Conservation (phyloP, 805 yeast species). For the Suhomyces kilbournensis region DNA sequence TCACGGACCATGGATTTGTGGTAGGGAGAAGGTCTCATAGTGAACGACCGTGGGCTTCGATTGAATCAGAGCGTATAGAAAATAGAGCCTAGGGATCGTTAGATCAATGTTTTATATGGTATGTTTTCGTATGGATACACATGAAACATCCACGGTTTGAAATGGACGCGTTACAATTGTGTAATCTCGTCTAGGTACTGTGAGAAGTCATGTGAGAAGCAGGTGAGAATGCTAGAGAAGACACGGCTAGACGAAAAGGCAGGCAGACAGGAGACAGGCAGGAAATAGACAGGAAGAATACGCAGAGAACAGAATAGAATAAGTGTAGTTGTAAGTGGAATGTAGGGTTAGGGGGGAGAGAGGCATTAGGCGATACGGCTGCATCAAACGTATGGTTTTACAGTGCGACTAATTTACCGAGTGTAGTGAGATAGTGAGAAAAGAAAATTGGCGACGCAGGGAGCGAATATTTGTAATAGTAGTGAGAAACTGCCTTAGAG, state of each 20-base stretch:
- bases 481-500: background rate
- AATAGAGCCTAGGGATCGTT: background rate
- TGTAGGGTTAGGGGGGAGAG: too few species aligned
- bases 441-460: background rate
- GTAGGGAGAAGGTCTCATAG: conserved; percentile 15
- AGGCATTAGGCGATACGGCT: background rate
- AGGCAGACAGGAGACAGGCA: too few species aligned
- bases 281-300: too few species aligned
- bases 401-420: background rate
- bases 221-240: background rate
- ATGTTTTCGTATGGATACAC: background rate
- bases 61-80: background rate
- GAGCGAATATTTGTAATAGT: background rate
- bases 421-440: too few species aligned
- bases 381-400: background rate
- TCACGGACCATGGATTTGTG: conserved; percentile 31
- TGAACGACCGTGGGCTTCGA: background rate
- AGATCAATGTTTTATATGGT: background rate
- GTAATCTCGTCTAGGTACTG: background rate
- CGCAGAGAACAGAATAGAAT: too few species aligned
- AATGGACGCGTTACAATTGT: background rate
- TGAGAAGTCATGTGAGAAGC: background rate
- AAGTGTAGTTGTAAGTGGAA: too few species aligned
- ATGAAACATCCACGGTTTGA: background rate
- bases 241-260: background rate